Evolutionary conservation across 106 monocot species (phyloP).

Genomic region (Dioscorea alata): DNA sequence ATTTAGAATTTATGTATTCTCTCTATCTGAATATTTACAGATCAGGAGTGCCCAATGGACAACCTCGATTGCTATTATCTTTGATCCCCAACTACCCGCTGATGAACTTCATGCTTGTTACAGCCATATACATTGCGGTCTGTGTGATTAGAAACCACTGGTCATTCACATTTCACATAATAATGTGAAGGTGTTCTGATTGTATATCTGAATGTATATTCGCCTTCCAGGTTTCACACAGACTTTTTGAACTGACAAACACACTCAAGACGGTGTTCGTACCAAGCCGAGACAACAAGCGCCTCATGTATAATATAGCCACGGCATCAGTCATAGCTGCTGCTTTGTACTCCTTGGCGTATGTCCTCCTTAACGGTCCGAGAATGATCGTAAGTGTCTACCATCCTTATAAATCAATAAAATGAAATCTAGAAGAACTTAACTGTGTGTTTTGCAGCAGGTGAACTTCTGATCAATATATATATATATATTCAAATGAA

Average conservation of each 20-base stretch:
- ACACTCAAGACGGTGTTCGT: slow-evolving; percentile 57
- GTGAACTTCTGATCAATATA: no score
- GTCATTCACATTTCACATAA: no score
- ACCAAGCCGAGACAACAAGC: slow-evolving; percentile 51
- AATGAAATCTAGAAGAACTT: not conserved
- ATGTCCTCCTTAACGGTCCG: slow-evolving; percentile 36
- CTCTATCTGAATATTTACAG: slow-evolving; percentile 36
- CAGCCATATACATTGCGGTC: slow-evolving; percentile 81
- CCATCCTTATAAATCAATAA: not conserved
- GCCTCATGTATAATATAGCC: slow-evolving; percentile 33
- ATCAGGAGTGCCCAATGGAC: slow-evolving; percentile 80
- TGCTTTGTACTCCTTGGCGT: slow-evolving; percentile 44
- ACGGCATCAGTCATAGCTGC: slow-evolving; percentile 24
- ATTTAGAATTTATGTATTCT: not conserved
- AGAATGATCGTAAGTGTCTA: slow-evolving; percentile 29
- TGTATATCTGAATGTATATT: not conserved
- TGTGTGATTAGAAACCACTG: slow-evolving; percentile 6
- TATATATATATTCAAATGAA: no score
- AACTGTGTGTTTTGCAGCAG: not conserved
- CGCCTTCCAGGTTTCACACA: slow-evolving; percentile 66
- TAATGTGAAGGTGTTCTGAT: no score
- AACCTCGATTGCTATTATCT: slow-evolving; percentile 65
- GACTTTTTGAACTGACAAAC: slow-evolving; percentile 84
- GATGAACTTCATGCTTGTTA: slow-evolving; percentile 92
- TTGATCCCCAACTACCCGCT: slow-evolving; percentile 82